Conservation (phyloP, 2,329 filamentous ascomycete genomes). For the Elsinoe fawcettii region DNA sequence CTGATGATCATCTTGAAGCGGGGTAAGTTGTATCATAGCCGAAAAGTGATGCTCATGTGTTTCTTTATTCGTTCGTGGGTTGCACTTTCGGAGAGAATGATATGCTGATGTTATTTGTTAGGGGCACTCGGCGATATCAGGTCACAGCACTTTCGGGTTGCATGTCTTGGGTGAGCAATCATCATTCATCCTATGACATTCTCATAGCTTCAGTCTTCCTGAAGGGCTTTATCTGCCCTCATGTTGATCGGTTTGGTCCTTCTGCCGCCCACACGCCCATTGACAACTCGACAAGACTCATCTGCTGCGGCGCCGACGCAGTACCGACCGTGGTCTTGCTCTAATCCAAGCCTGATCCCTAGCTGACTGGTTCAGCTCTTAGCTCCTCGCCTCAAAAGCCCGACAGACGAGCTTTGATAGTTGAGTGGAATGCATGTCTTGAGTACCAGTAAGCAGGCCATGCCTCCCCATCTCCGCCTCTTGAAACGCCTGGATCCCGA, state of each 20-base stretch:
- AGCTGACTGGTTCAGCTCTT: constrained; percentile 11
- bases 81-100: too few relatives aligned
- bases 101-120: too few relatives aligned
- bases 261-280: neutral
- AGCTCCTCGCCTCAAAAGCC: neutral
- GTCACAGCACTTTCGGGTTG: neutral
- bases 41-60: too few relatives aligned
- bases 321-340: too few relatives aligned
- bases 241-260: neutral
- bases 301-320: too few relatives aligned
- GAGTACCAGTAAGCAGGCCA: neutral
- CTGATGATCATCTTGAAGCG: too few relatives aligned
- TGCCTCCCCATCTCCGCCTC: neutral
- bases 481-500: neutral
- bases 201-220: neutral
- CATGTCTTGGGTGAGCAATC: neutral
- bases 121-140: too few relatives aligned
- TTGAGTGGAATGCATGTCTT: neutral
- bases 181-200: constrained; percentile 11
- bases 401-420: neutral
- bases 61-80: too few relatives aligned
- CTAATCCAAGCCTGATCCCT: neutral
- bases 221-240: neutral
- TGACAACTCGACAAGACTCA: neutral
- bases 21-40: too few relatives aligned